These are phyloP conservation scores for Omphalotus olearius DNA, from an alignment of 1,284 basidiomycete genomes.

Conservation along the genomic window DNA sequence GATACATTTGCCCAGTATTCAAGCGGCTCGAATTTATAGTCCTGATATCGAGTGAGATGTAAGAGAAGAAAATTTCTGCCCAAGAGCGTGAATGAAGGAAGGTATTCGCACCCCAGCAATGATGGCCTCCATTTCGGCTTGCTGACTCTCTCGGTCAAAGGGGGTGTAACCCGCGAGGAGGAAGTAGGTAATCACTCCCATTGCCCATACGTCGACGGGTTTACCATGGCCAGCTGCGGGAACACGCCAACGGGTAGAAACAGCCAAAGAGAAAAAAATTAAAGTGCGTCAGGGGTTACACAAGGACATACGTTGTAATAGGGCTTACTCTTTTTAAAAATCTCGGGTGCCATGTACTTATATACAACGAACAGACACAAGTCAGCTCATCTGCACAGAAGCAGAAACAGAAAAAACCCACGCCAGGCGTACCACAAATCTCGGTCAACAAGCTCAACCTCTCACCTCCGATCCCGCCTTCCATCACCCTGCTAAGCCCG, in stretches of 20 bases:
- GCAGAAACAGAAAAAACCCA: slow-evolving; percentile 28
- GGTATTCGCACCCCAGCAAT: slow-evolving; percentile 60
- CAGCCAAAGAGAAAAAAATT: slow-evolving; percentile 1
- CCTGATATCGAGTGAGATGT: no score
- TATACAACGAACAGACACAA: slow-evolving; percentile 5
- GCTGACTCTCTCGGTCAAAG: slow-evolving; percentile 87
- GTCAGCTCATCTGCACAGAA: slow-evolving; percentile 4
- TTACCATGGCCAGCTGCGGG: slow-evolving; percentile 83
- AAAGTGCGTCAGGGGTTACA: neutral
- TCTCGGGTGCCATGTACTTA: slow-evolving; percentile 97
- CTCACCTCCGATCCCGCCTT: slow-evolving; percentile 69
- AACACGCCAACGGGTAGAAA: slow-evolving; percentile 7
- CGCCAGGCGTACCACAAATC: slow-evolving; percentile 89
- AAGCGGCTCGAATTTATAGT: slow-evolving; percentile 77
- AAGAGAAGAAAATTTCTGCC: neutral
- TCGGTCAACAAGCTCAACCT: slow-evolving; percentile 89
- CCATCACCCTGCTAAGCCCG: slow-evolving; percentile 86
- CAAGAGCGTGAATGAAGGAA: slow-evolving; percentile 15
- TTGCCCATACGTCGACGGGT: slow-evolving; percentile 96
- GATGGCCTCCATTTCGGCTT: slow-evolving; percentile 91
- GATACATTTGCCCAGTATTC: slow-evolving; percentile 90
- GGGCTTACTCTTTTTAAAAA: slow-evolving; percentile 85
- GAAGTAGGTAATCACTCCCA: slow-evolving; percentile 97
- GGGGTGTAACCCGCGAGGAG: slow-evolving; percentile 93
- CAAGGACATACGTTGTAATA: no score